Percentiles rank a stretch among this genome's conserved stretches.
These are phyloP conservation scores for Pestalotiopsis sp. DNA, from an alignment of 2,329 filamentous ascomycete genomes.

Conservation along the genomic window DNA sequence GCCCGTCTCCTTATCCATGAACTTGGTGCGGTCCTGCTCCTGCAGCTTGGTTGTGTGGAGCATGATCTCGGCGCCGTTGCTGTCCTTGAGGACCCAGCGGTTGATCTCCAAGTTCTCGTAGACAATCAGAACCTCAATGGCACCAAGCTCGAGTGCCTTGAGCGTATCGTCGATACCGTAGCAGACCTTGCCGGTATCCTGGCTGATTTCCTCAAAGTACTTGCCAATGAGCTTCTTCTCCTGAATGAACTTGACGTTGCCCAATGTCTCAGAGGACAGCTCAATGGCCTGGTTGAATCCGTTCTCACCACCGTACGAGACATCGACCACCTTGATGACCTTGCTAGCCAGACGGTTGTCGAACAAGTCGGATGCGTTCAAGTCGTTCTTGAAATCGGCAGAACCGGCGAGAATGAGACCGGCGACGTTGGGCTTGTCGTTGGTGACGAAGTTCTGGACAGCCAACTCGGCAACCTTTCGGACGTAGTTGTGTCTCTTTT, in stretches of 20 bases:
- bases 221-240: constrained; percentile 99
- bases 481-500: constrained; percentile 99
- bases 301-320: constrained; percentile 98
- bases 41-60: constrained; percentile 88
- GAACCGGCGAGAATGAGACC: constrained; percentile 95
- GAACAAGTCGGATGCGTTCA: constrained; percentile 97
- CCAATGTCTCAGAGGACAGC: constrained; percentile 88
- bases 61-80: constrained; percentile 70
- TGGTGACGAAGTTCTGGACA: constrained; percentile 98
- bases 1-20: constrained; percentile 94
- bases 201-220: constrained; percentile 99
- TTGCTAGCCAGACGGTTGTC: constrained; percentile 88
- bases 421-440: constrained; percentile 97
- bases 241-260: constrained; percentile 99
- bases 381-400: constrained; percentile 98
- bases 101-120: constrained; percentile 97
- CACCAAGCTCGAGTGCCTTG: constrained; percentile 94
- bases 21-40: constrained; percentile 78
- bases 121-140: constrained; percentile 91
- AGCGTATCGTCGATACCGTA: constrained; percentile 98
- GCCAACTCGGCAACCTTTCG: constrained; percentile 97
- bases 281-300: constrained; percentile 99
- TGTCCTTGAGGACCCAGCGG: constrained; percentile 86
- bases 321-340: constrained; percentile 99
- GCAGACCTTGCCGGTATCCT: constrained; percentile 95